Evolutionary conservation across 768 basidiomycete genomes (phyloP), one percentile per base, ranked within the genome.

Genomic region (Filobasidium floriforme): DNA sequence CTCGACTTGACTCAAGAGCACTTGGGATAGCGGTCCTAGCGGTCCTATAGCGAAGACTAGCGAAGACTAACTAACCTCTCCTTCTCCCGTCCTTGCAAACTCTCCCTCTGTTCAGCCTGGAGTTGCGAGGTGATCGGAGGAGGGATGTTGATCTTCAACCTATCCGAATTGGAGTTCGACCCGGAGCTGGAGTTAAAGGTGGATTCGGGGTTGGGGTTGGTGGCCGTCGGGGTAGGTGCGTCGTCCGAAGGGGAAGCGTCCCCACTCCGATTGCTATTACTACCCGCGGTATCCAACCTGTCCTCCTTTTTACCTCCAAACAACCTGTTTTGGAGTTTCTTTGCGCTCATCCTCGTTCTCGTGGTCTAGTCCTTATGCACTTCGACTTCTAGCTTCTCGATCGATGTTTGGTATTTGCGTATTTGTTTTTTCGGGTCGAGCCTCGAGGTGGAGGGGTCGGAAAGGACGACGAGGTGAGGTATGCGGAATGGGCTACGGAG

Each of bases 321-420:
- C 44, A 90, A 82, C 79, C 84, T 89, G 37, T 83, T 85, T 73
- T 90, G 89, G 15, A 90, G 83, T 73, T 85, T 86, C 76, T 84
- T 88, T 41, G 81, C 81, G 43, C 77, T 65, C 84, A 84, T 84
- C 54, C 26, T 57, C n/a, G n/a, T n/a, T n/a, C n/a, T n/a, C n/a
- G n/a, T n/a, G n/a, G n/a, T n/a, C n/a, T n/a, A n/a, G n/a, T n/a
- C n/a, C n/a, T n/a, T n/a, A n/a, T n/a, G n/a, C n/a, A n/a, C n/a
- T n/a, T n/a, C n/a, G n/a, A n/a, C n/a, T n/a, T n/a, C n/a, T n/a
- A n/a, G n/a, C n/a, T n/a, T n/a, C n/a, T n/a, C n/a, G n/a, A n/a
- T n/a, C n/a, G n/a, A n/a, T n/a, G n/a, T n/a, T n/a, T n/a, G n/a
- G n/a, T n/a, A n/a, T n/a, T n/a, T n/a, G n/a, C n/a, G n/a, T n/a